These are phyloP conservation scores for Trypanosoma congolense DNA, from an alignment of 208 protist species.

Conservation along the genomic window DNA sequence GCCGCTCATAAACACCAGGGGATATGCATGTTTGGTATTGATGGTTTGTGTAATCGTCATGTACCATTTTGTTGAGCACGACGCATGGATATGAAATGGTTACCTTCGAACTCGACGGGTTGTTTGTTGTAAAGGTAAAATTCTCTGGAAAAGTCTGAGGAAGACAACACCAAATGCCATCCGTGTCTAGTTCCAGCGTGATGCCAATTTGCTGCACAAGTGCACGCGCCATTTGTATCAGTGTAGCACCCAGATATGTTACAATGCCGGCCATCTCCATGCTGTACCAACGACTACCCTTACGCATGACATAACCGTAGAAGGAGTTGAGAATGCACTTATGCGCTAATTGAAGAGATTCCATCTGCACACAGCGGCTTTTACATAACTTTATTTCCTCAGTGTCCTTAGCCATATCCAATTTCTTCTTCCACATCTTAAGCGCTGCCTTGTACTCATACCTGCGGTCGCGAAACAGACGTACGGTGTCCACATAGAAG, in stretches of 20 bases:
- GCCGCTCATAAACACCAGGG: constrained; percentile 66
- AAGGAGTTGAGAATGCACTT: constrained; percentile 99
- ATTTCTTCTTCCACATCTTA: constrained; percentile 94
- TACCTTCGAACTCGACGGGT: constrained; percentile 56
- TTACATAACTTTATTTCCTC: constrained; percentile 87
- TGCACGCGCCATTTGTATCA: constrained; percentile 97
- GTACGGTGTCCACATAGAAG: constrained; percentile 99
- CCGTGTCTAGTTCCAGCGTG: constrained; percentile 99
- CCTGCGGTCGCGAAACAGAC: constrained; percentile 98
- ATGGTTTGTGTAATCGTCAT: constrained; percentile 96
- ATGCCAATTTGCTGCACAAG: constrained; percentile 97
- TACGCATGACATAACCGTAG: constrained; percentile 99
- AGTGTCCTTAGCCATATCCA: constrained; percentile 75
- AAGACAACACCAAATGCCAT: constrained; percentile 99
- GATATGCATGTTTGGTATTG: constrained; percentile 96
- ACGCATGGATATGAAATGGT: constrained; percentile 95
- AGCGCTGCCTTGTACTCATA: constrained; percentile 98
- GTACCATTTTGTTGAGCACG: constrained; percentile 99
- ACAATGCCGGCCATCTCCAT: constrained; percentile 99
- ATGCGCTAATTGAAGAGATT: constrained; percentile 99
- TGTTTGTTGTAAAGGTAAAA: constrained; percentile 85
- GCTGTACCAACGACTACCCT: constrained; percentile 98
- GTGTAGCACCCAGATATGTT: constrained; percentile 96
- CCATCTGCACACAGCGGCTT: constrained; percentile 97
- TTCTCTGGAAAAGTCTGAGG: constrained; percentile 97